Evolutionary conservation across 2,329 filamentous ascomycete species (phyloP), one percentile per base, ranked within the genome.

Genomic region (Alternaria metachromatica): DNA sequence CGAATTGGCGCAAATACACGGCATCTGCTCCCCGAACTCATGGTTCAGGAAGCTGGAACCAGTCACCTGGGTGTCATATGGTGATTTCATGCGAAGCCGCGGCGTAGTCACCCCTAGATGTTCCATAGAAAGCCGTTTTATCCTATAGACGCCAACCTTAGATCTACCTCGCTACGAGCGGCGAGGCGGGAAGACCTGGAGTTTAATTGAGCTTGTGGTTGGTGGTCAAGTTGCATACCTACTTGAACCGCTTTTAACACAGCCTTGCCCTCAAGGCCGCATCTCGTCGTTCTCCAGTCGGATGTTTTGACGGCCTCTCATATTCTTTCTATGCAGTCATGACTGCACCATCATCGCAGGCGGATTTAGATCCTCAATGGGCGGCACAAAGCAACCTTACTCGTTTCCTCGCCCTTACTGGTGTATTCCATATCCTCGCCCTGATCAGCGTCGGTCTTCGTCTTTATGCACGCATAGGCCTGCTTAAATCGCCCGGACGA

Each of bases 311-410:
- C 30, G 13, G 30, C 30, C 30, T 37, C 30, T 37, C 30, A 37
- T 37, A 15, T 15, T 37, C 30, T 37, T 15, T 37, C 13, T 37
- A 37, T 37, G 30, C 30, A 37, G 30, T 15, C 30, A 55, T 55
- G 51, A 8, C 44, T 9, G 23, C 45, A n/a, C 9, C 58, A 21
- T 49, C 44, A 44, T 44, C 23, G 28, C 50, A 43, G 18, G 23
- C 51, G 6, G 18, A 18, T 5, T 23, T 55, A 49, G 60, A 58
- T 50, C 60, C 60, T n/a, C 41, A 58, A 18, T 63, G 56, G 56
- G 61, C 51, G 6, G 55, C 61, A 5, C 18, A 63, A n/a, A 60
- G 45, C 25, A 63, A 63, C 45, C 61, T 63, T 18, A 13, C 56
- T 30, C 49, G 61, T 5, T 26, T 63, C 9, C 56, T 63, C 20